Evolutionary conservation across 208 protist genomes (phyloP), one percentile per base, ranked within the genome.

Genomic region (Wallacemonas sp.): DNA sequence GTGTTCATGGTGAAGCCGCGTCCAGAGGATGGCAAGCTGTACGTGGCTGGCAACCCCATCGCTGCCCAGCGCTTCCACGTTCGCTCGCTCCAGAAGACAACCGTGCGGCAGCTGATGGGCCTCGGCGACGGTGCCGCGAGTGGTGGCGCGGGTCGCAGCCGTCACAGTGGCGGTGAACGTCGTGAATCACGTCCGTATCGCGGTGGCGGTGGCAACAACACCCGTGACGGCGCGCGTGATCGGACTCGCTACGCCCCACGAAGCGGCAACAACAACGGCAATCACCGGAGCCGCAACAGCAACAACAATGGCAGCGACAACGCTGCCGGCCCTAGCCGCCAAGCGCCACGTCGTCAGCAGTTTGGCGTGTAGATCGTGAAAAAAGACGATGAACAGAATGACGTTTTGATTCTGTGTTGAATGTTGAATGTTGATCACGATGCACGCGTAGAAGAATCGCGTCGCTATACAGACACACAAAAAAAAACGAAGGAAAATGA

Each of bases 91-190:
- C 85, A 94, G 70, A 68, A 72, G 30, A 55, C 71, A 39, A 92
- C 85, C n/a, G 90, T 94, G 88, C 76, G 79, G 46, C 54, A 79
- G 38, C 80, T 94, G 70, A 72, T 94, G 65, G 88, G 88, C 3
- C 65, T 93, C 0, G 61, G 70, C 19, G 60, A 68, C 0, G 36
- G 27, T 3, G 61, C 33, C 17, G 14, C 27, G 2, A 30, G 74
- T 29, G 46, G 72, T 19, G 29, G 70, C 41, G 48, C 60, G n/a
- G 60, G 72, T 12, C 23, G 62, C 29, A 43, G 67, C 16, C 24
- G 61, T 14, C 47, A 70, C 27, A 63, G 80, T 3, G 57, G 76
- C 41, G 64, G 79, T 21, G 52, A 69, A 49, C 4, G 44, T 48
- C 32, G 46, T 56, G 19, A 66, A 61, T 12, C 44, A 26, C 17